Evolutionary conservation across 2,329 filamentous ascomycete genomes (phyloP).

Genomic region (Monilinia vaccinii-corymbosi): DNA sequence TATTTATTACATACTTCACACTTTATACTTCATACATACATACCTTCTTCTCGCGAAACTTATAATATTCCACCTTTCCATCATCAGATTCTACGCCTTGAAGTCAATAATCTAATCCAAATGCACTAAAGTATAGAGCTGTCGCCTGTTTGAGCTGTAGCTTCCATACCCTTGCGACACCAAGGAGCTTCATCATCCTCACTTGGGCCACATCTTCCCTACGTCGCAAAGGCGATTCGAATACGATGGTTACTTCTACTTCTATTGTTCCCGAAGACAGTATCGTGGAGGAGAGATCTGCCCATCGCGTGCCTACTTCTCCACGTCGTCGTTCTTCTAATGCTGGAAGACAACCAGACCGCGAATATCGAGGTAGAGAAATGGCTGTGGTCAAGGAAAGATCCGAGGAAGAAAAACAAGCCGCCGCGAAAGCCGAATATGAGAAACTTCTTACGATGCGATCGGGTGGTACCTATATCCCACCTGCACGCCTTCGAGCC

Average conservation of each 20-base stretch:
- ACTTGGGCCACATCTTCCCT: not conserved
- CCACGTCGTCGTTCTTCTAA: slow-evolving; percentile 23
- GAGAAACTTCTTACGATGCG: slow-evolving; percentile 86
- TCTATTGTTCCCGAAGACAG: slow-evolving; percentile 16
- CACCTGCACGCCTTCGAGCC: slow-evolving; percentile 79
- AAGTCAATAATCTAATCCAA: not conserved
- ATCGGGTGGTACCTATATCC: slow-evolving; percentile 93
- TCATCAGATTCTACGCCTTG: too few species aligned
- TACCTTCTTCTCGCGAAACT: too few species aligned
- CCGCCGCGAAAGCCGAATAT: slow-evolving; percentile 83
- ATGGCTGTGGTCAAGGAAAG: slow-evolving; percentile 27
- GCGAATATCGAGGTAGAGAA: slow-evolving; percentile 13
- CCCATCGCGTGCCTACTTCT: slow-evolving; percentile 13
- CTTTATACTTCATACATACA: too few species aligned
- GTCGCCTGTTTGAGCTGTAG: not conserved
- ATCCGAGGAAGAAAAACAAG: slow-evolving; percentile 78
- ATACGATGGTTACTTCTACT: not conserved
- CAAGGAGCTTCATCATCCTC: not conserved
- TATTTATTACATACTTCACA: too few species aligned
- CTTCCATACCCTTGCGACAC: not conserved
- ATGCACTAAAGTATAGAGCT: not conserved
- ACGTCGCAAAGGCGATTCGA: not conserved
- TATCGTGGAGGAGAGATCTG: slow-evolving; percentile 11
- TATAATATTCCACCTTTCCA: too few species aligned
- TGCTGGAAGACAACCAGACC: slow-evolving; percentile 12